Percentiles rank a stretch among this genome's conserved stretches.
These are phyloP conservation scores for Acrocalymma vagum DNA, from an alignment of 2,329 filamentous ascomycete genomes.

Conservation along the genomic window DNA sequence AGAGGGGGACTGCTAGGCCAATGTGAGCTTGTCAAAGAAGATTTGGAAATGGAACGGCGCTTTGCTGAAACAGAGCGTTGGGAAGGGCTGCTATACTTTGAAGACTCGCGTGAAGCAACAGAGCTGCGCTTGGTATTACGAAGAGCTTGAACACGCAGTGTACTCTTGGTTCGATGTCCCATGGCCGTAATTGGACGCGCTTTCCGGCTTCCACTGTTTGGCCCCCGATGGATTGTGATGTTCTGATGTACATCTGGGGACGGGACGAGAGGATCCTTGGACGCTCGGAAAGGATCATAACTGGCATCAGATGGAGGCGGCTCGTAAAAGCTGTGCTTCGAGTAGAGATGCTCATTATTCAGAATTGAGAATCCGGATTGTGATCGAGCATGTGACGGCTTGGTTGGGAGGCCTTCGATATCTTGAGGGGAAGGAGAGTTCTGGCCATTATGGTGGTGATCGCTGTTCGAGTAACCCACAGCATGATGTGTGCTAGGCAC, in stretches of 20 bases:
- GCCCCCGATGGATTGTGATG: conserved; percentile 71
- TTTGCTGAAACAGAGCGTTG: conserved; percentile 30
- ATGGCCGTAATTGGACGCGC: conserved; percentile 45
- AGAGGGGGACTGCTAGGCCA: conserved; percentile 59
- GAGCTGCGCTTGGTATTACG: conserved; percentile 43
- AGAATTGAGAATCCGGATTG: conserved; percentile 66
- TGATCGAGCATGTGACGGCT: conserved; percentile 53
- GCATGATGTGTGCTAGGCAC: conserved; percentile 67
- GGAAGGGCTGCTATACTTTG: conserved; percentile 41
- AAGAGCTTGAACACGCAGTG: conserved; percentile 52
- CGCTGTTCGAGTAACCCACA: conserved; percentile 84
- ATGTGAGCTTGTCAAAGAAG: conserved; percentile 56
- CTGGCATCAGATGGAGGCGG: conserved; percentile 64
- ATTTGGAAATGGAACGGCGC: conserved; percentile 42
- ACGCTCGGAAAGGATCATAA: conserved; percentile 86
- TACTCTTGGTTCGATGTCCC: conserved; percentile 51
- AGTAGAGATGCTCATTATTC: conserved; percentile 61
- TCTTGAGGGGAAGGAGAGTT: conserved; percentile 31
- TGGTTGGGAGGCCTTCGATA: conserved; percentile 44
- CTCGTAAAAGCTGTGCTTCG: conserved; percentile 59
- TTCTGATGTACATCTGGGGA: conserved; percentile 69
- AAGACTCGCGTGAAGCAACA: conserved; percentile 40
- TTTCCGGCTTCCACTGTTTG: conserved; percentile 43
- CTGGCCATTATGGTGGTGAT: conserved; percentile 71
- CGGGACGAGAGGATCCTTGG: conserved; percentile 59